Evolutionary conservation across 805 yeast genomes (phyloP).

Genomic region (Wickerhamiella kazuoi): DNA sequence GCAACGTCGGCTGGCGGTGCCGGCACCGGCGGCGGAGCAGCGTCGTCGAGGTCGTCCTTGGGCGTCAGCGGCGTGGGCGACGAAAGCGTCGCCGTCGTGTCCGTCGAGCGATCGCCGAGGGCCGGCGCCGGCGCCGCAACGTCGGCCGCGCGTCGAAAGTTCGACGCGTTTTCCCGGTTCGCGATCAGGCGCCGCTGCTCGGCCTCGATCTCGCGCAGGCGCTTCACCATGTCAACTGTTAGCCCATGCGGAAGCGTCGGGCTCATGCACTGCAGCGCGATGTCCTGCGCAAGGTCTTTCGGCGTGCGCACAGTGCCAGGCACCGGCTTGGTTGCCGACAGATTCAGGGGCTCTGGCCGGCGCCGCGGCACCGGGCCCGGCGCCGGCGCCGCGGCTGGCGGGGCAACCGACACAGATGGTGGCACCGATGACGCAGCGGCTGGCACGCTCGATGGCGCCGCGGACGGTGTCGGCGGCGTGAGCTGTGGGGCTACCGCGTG

Average conservation of each 20-base stretch:
- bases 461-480: no score
- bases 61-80: not conserved
- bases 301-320: slow-evolving; percentile 6
- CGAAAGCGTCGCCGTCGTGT: not conserved
- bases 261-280: slow-evolving; percentile 10
- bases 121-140: not conserved
- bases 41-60: not conserved
- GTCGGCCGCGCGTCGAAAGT: not conserved
- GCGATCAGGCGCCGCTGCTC: slow-evolving; percentile 10
- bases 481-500: no score
- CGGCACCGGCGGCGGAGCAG: no score
- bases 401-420: no score
- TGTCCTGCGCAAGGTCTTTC: slow-evolving; percentile 5
- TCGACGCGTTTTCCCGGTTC: not conserved
- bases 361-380: not conserved
- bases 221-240: slow-evolving; percentile 6
- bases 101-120: not conserved
- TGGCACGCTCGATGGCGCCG: no score
- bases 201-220: slow-evolving; percentile 7
- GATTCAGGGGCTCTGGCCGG: slow-evolving; percentile 4
- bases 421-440: no score
- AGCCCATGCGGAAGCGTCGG: slow-evolving; percentile 9
- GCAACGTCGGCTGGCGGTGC: no score
- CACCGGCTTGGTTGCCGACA: slow-evolving; percentile 2
- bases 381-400: no score